A percentile compares a stretch with the other conserved stretches of the same genome.
Evolutionary conservation across 352 stramenopile genomes (phyloP).

Genomic region (Phytophthora podocarpi): DNA sequence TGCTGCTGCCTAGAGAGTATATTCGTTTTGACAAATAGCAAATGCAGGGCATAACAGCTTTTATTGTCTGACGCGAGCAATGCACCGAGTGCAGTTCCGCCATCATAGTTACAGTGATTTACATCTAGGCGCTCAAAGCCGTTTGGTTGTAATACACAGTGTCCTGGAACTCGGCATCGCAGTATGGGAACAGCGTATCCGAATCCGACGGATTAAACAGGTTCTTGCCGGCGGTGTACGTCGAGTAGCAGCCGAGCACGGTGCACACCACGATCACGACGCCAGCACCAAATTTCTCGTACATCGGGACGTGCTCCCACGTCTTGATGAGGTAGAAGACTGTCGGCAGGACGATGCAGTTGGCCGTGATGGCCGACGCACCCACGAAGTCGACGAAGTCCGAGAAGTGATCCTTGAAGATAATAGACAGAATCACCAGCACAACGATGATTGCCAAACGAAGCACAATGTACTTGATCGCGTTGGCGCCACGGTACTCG

Average conservation of each 20-base stretch:
- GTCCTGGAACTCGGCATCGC: slow-evolving; percentile 48
- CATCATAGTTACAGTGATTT: slow-evolving; percentile 25
- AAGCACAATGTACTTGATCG: slow-evolving; percentile 52
- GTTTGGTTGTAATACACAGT: slow-evolving; percentile 39
- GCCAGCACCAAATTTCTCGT: slow-evolving; percentile 42
- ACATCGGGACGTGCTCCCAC: slow-evolving; percentile 45
- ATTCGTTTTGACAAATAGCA: neutral
- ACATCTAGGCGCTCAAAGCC: slow-evolving; percentile 14
- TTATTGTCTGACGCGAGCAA: neutral
- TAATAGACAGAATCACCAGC: slow-evolving; percentile 41
- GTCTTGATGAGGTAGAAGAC: slow-evolving; percentile 66
- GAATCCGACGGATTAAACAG: slow-evolving; percentile 41
- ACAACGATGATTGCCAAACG: slow-evolving; percentile 50
- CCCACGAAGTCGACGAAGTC: slow-evolving; percentile 68
- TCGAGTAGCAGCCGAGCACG: slow-evolving; percentile 53
- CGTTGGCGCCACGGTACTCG: slow-evolving; percentile 49
- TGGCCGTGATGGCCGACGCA: slow-evolving; percentile 54
- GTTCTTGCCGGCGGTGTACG: slow-evolving; percentile 49
- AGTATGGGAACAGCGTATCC: slow-evolving; percentile 59
- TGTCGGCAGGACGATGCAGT: slow-evolving; percentile 67
- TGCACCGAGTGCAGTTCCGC: neutral
- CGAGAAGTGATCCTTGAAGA: slow-evolving; percentile 47
- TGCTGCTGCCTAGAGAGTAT: too few species aligned
- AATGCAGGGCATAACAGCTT: neutral
- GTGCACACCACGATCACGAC: slow-evolving; percentile 48